These are phyloP conservation scores for Chalciporus pseudorubinellus DNA, from an alignment of 768 basidiomycete species.

Conservation along the genomic window DNA sequence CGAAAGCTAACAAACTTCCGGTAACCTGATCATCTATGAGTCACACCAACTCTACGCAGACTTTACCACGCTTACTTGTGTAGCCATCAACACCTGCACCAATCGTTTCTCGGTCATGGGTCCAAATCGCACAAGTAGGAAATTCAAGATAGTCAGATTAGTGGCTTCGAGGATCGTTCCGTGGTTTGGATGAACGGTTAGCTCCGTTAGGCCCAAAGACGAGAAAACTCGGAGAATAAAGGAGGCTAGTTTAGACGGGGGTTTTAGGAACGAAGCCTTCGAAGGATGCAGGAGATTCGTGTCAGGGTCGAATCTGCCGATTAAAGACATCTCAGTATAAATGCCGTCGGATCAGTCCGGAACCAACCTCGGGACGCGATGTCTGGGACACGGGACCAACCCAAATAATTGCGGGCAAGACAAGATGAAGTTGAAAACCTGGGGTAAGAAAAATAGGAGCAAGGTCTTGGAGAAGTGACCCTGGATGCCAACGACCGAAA, in stretches of 20 bases:
- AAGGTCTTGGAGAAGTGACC: slow-evolving; percentile 97
- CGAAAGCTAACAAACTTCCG: slow-evolving; percentile 81
- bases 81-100: slow-evolving; percentile 65
- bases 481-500: slow-evolving; percentile 95
- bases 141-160: slow-evolving; percentile 91
- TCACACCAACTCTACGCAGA: background rate
- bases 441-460: slow-evolving; percentile 94
- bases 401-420: slow-evolving; percentile 95
- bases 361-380: slow-evolving; percentile 84
- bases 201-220: slow-evolving; percentile 60
- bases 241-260: slow-evolving; percentile 54
- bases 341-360: background rate
- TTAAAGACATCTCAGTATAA: background rate
- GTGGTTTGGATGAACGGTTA: slow-evolving; percentile 54
- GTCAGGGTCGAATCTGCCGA: slow-evolving; percentile 63
- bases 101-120: slow-evolving; percentile 84
- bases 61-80: slow-evolving; percentile 54
- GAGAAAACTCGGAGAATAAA: slow-evolving; percentile 60
- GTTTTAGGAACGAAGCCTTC: slow-evolving; percentile 54
- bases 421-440: slow-evolving; percentile 95
- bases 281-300: slow-evolving; percentile 82
- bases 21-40: slow-evolving; percentile 43
- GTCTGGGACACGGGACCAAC: slow-evolving; percentile 89
- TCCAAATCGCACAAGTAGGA: slow-evolving; percentile 75
- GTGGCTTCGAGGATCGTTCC: slow-evolving; percentile 67